phyloP scores from a whole-genome alignment of 768 basidiomycete species.

The Cubamyces lactineus region DNA sequence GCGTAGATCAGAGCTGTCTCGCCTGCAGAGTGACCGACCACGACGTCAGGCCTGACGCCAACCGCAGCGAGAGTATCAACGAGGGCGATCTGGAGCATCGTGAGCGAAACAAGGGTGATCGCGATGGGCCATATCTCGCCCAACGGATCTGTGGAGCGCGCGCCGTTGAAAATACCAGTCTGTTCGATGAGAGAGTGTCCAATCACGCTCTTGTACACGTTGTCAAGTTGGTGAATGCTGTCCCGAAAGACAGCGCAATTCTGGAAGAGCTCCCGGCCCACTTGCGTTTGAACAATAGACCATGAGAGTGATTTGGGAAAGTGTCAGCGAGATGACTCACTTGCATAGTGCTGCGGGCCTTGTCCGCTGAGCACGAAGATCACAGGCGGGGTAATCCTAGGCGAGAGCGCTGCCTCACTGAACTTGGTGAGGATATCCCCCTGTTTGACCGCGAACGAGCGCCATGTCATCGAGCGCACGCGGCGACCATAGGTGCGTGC shows the following conservation, averaged over 20 bases:
- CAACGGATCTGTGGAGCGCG: constrained; percentile 12
- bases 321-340: constrained; percentile 31
- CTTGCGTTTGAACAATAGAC: constrained; percentile 21
- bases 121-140: constrained; percentile 38
- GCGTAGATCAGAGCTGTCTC: constrained; percentile 49
- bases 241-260: constrained; percentile 41
- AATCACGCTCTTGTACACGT: constrained; percentile 33
- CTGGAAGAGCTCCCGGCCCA: constrained; percentile 43
- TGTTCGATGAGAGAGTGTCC: constrained; percentile 42
- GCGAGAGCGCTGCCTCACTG: constrained; percentile 34
- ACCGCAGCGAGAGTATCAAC: constrained; percentile 44
- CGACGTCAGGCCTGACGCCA: constrained; percentile 41
- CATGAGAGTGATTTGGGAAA: too few relatives aligned
- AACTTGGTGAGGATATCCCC: constrained; percentile 21
- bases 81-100: constrained; percentile 51
- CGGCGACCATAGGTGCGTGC: constrained; percentile 21
- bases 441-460: constrained; percentile 19
- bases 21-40: constrained; percentile 54
- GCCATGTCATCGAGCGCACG: constrained; percentile 27
- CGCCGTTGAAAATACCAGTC: constrained; percentile 41
- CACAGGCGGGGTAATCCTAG: constrained; percentile 35
- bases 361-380: constrained; percentile 46
- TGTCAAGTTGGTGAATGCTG: constrained; percentile 44
- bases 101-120: constrained; percentile 44
- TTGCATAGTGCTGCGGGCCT: constrained; percentile 44